Evolutionary conservation across 495 filamentous ascomycete species (phyloP), one percentile per base, ranked within the genome.

Genomic region (Aspergillus steynii): DNA sequence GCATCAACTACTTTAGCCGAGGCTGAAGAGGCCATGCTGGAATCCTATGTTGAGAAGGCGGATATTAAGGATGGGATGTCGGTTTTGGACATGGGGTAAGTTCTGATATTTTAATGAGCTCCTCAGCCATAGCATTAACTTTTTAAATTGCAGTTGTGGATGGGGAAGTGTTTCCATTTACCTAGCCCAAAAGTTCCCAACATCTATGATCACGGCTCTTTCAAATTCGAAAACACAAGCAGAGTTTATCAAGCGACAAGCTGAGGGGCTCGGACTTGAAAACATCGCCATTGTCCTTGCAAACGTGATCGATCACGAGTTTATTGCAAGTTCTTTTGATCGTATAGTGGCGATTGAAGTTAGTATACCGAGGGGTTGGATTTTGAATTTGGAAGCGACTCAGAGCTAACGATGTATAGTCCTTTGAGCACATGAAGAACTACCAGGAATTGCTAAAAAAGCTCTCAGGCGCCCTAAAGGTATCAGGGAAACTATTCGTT

Each of bases 401-500:
- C 6, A n/a, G 14, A 50, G 6, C 20, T 50, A 25, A 10, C 6
- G 48, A 50, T 25, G 8, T 25, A 56, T 27, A 56, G 54, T 56
- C 9, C 14, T 56, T 56, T 27, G 54, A 56, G 54, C 54, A 56
- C 46, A 56, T 56, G 54, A 56, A 56, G 34, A 56, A 56, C 25
- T 56, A 56, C 34, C 8, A 46, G 25, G 10, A 8, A 9, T 34
- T 56, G 26, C 29, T 56, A 25, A 6, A 14, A 12, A 56, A 56
- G 34, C 6, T 56, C 7, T 12, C 54, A 42, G 3, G 6, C 25
- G 29, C 31, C 3, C 34, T 56, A 5, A 56, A 56, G 29, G 31
- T 34, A 27, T 10, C 7, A 5, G 54, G 54, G 12, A 56, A 56
- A 27, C 54, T 56, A 5, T 56, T 56, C 25, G 54, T 56, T 5